Percentiles rank a stretch among this genome's conserved stretches.
phyloP scores from a whole-genome alignment of 768 basidiomycete species.

The Neoboletus subvelutipes region DNA sequence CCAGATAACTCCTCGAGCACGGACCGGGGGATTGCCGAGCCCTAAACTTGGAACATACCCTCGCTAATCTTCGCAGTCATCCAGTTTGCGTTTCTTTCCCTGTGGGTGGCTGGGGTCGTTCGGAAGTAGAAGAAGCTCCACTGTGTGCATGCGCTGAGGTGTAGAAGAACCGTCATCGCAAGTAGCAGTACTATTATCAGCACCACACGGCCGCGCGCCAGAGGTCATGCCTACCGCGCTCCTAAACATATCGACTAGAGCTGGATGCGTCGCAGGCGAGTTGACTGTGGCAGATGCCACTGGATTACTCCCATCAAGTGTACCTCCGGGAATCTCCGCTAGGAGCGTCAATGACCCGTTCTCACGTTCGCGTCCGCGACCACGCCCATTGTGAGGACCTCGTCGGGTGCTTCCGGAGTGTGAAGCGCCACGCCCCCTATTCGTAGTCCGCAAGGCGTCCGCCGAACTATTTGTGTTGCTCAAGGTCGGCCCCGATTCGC shows the following conservation, averaged over 20 bases:
- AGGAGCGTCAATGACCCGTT: neutral
- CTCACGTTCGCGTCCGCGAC: neutral
- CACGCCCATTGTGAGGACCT: neutral
- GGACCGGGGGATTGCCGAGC: neutral
- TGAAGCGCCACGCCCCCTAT: neutral
- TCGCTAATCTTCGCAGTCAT: constrained; percentile 8
- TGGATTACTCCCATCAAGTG: neutral
- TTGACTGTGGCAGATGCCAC: neutral
- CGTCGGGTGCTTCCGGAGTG: constrained; percentile 1
- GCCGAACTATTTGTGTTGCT: neutral
- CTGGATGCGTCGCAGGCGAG: neutral
- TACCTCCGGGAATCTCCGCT: neutral
- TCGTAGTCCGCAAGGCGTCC: neutral
- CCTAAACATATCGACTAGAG: neutral
- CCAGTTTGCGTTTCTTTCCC: constrained; percentile 28
- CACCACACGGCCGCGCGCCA: neutral
- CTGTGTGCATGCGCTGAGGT: neutral
- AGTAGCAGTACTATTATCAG: neutral
- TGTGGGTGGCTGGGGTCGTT: constrained; percentile 4
- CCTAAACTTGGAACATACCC: neutral
- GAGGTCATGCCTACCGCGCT: neutral
- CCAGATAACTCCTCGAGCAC: neutral
- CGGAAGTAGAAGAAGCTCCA: too few species aligned
- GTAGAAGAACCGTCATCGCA: neutral
- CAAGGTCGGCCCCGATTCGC: neutral